phyloP scores from a whole-genome alignment of 2,329 filamentous ascomycete species.

The Dactylellina cionopaga region DNA sequence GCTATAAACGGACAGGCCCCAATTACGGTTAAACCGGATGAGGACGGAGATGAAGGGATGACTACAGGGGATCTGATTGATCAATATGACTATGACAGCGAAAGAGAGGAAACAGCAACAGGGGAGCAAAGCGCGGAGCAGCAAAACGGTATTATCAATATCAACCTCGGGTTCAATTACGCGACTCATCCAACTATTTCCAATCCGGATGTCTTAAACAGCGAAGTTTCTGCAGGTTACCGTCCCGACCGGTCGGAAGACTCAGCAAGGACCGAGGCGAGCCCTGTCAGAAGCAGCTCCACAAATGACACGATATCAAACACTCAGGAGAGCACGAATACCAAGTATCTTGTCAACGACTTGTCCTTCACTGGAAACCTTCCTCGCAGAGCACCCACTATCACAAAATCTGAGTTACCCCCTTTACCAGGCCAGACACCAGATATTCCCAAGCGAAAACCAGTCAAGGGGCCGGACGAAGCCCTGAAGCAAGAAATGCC shows the following conservation, averaged over 20 bases:
- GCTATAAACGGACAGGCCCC: slow-evolving; percentile 32
- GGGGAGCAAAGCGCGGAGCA: slow-evolving; percentile 4
- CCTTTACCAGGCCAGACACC: slow-evolving; percentile 45
- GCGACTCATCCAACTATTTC: slow-evolving; percentile 24
- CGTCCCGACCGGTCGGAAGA: slow-evolving; percentile 45
- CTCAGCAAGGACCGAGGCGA: neutral
- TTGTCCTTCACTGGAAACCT: slow-evolving; percentile 15
- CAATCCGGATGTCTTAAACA: slow-evolving; percentile 20
- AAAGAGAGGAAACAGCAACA: slow-evolving; percentile 4
- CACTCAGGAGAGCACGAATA: slow-evolving; percentile 48
- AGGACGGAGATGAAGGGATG: slow-evolving; percentile 46
- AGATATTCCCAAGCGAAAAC: slow-evolving; percentile 47
- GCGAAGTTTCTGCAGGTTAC: slow-evolving; percentile 34
- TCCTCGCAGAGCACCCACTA: slow-evolving; percentile 25
- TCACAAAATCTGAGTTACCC: slow-evolving; percentile 45
- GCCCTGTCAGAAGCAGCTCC: slow-evolving; percentile 36
- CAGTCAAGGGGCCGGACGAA: slow-evolving; percentile 37
- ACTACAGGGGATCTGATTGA: slow-evolving; percentile 47
- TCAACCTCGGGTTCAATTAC: slow-evolving; percentile 22
- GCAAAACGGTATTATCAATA: neutral
- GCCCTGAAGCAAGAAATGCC: slow-evolving; percentile 22
- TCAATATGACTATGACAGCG: slow-evolving; percentile 45
- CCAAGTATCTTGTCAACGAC: slow-evolving; percentile 45
- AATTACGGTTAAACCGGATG: slow-evolving; percentile 51
- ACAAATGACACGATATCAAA: neutral